Base-by-base conservation (phyloP, 1,284 basidiomycete genomes). In the Trametes hirsuta region DNA sequence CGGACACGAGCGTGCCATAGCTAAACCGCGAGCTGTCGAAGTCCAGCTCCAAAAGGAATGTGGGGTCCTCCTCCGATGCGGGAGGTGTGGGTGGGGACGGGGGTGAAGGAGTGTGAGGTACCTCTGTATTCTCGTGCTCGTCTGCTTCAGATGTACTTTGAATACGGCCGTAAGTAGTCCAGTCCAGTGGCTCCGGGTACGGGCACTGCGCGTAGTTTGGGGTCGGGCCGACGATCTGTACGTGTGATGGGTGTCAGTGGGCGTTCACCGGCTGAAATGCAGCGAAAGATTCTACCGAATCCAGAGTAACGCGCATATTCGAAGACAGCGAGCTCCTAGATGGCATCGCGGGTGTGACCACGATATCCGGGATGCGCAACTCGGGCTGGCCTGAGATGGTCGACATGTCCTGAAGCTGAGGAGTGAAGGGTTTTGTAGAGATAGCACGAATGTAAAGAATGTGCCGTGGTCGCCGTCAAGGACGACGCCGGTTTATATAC, bases 291-390 rank as follows among this genome's bases (percentile, higher is more conserved):
- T 57, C 39, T 46, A 65, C 64, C 55, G 61, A 59, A 25, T 63
- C 60, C 50, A 68, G 49, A 15, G 47, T 59, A 1, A 24, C 37
- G 3, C 62, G 65, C 65, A 66, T 66, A 1, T 64, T 54, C 24
- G 37, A 34, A 5, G 66, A 57, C 45, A 66, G 35, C 3, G 66
- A 64, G 35, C 48, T 40, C 40, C 62, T 62, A 41, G 64, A 64
- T 6, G 64, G 64, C 41, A 63, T 24, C 11, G 58, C 60, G 21
- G 66, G 66, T 1, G 66, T 66, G 21, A 67, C 46, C 12, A 63
- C 56, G 37, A 67, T 64, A 11, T 25, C 52, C 9, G 66, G 66
- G n/a, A 63, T n/a, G 18, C 9, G 35, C 36, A 21, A 14, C 2
- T 46, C 48, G 6, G 35, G 12, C 24, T 14, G n/a, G 6, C 24